Evolutionary conservation across 169 alveolate species (phyloP).

Genomic region (Plasmodium blacklocki): DNA sequence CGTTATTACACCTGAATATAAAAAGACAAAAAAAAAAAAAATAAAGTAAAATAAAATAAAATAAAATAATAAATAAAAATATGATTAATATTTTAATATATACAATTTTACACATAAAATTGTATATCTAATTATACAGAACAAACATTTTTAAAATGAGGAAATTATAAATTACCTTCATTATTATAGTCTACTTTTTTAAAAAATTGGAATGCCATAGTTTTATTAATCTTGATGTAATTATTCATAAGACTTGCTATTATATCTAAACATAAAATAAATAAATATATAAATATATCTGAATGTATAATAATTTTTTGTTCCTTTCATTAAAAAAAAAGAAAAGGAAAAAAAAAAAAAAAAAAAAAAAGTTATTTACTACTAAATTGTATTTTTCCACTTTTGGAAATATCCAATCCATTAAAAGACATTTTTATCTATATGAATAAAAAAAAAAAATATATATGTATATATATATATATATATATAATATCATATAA

Average conservation of each 20-base stretch:
- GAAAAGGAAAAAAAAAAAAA: background rate
- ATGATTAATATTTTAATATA: background rate
- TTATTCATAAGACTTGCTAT: slow-evolving; percentile 58
- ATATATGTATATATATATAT: too few species aligned
- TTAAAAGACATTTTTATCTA: slow-evolving; percentile 45
- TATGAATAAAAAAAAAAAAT: background rate
- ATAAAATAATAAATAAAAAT: slow-evolving; percentile 1
- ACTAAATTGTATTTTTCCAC: slow-evolving; percentile 33
- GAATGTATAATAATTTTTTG: background rate
- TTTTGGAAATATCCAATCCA: slow-evolving; percentile 53
- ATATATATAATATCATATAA: too few species aligned
- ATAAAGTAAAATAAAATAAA: background rate
- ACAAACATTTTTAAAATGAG: background rate
- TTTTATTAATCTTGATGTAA: slow-evolving; percentile 52
- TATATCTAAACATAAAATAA: slow-evolving; percentile 17
- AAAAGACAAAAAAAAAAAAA: background rate
- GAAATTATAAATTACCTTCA: slow-evolving; percentile 29
- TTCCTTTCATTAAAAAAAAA: background rate
- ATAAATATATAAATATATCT: background rate
- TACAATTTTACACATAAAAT: too few species aligned
- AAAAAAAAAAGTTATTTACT: slow-evolving; percentile 16
- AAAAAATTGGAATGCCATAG: slow-evolving; percentile 25
- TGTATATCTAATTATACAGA: background rate
- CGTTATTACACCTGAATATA: slow-evolving; percentile 28
- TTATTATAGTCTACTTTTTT: slow-evolving; percentile 53